phyloP scores from a whole-genome alignment of 164 flowering plant genomes.

The Vitis cinerea region DNA sequence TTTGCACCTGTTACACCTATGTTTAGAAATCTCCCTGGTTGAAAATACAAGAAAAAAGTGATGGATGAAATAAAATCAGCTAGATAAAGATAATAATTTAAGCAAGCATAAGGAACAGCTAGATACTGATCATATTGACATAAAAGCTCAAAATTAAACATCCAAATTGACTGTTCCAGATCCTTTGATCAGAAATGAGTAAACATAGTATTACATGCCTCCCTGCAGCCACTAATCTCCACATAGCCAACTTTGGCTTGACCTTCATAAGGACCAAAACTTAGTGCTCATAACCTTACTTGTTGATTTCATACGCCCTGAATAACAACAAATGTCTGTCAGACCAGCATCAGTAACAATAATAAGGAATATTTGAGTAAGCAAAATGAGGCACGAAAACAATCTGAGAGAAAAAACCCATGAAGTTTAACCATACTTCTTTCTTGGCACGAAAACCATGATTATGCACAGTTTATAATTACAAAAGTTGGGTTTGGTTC shows the following conservation, averaged over 20 bases:
- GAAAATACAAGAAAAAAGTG: not conserved
- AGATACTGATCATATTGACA: not conserved
- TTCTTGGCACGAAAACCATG: not conserved
- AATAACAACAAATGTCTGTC: not conserved
- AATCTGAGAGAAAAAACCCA: not conserved
- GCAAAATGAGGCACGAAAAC: not conserved
- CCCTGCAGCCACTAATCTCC: not conserved
- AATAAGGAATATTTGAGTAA: too few relatives aligned
- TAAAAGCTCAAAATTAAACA: not conserved
- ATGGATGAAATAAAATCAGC: not conserved
- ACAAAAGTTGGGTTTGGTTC: too few relatives aligned
- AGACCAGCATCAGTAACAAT: not conserved
- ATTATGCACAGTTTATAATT: too few relatives aligned
- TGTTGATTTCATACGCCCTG: slow-evolving; percentile 1
- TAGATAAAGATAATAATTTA: not conserved
- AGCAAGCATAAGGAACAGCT: not conserved
- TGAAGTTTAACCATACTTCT: not conserved
- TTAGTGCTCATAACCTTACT: not conserved
- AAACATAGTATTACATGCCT: not conserved
- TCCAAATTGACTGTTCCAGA: not conserved
- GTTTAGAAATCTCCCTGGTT: too few relatives aligned
- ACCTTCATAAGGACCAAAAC: not conserved
- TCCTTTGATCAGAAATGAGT: not conserved
- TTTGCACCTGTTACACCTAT: too few relatives aligned
- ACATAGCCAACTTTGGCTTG: not conserved